Evolutionary conservation across 148 eudicot genomes (phyloP), one percentile per base, ranked within the genome.

Genomic region (Silene uniflora): DNA sequence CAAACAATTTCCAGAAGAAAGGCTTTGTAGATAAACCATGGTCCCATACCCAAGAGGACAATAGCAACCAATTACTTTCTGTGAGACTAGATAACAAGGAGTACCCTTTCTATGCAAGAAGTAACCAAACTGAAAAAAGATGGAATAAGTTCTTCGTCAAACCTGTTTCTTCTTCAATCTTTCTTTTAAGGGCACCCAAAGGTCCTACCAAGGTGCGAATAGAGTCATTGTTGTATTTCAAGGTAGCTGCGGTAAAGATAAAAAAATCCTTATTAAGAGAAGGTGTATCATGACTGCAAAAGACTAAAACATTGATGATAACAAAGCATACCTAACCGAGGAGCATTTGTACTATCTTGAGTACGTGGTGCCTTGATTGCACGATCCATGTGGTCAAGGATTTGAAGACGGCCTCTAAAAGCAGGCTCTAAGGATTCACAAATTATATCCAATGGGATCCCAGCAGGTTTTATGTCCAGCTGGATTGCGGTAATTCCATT

Each of bases 381-480:
- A 73, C 74, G 88, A 71, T 90, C 97, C 98, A 95, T 95, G 72
- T 86, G 91, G 64, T 89, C 92, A 74, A 95, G 93, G 72, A 95
- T 95, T 80, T 95, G 96, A 76, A 90, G 85, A 52, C 98, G 92
- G 10, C 93, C 98, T 84, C 67, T 90, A 21, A 71, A 74, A 42
- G 98, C 97, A 81, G 93, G 96, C 54, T 91, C 96, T 73, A 95
- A 75, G 83, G 83, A 58, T 84, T 95, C 96, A 66, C 98, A 92
- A 39, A 95, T 85, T 49, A 92, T 92, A 83, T 92, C 97, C 74
- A 95, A 77, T 64, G 97, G 98, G 71, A 95, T 92, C 77, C 98
- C 98, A 69, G 97, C 97, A 73, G 97, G 98, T 73, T 95, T 95
- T 83, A 95, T 95, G 83, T 95, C 98, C 81, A 95, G 80, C 84